Percentiles rank a stretch among this genome's conserved stretches.
Conservation (phyloP, 352 stramenopile genomes). For the Thalassiosira livingstoniorum region DNA sequence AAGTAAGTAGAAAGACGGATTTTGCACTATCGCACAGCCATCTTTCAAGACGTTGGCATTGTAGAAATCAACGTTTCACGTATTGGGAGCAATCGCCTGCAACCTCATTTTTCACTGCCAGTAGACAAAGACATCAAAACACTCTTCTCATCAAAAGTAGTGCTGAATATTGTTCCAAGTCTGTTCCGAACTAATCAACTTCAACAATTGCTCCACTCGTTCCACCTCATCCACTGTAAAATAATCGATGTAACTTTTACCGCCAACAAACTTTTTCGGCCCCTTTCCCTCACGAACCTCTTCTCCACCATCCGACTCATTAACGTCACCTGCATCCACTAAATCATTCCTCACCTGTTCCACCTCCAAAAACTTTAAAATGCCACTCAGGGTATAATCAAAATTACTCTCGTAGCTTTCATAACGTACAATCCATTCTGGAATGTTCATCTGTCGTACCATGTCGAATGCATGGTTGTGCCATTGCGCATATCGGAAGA, state of each 20-base stretch:
- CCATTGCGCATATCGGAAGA: conserved; percentile 75
- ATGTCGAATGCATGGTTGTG: conserved; percentile 64
- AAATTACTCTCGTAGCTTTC: conserved; percentile 65
- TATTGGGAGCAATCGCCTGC: no score
- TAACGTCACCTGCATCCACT: neutral
- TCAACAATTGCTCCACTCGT: conserved; percentile 28
- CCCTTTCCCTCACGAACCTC: neutral
- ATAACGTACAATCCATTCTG: conserved; percentile 60
- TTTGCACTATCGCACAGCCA: no score
- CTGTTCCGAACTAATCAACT: conserved; percentile 20
- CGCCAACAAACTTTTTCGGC: conserved; percentile 21
- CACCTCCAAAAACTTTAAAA: conserved; percentile 15
- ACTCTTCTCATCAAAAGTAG: conserved; percentile 47
- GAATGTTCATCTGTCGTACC: conserved; percentile 33
- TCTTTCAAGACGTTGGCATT: no score
- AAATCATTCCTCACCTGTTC: neutral
- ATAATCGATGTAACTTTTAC: conserved; percentile 44
- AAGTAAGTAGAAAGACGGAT: no score
- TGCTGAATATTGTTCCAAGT: conserved; percentile 55
- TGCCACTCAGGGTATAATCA: conserved; percentile 1
- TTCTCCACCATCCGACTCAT: neutral
- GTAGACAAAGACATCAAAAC: no score
- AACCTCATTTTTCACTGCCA: no score
- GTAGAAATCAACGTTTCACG: no score
- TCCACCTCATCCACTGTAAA: conserved; percentile 45